Evolutionary conservation across 169 alveolate species (phyloP).

Genomic region (Perkinsus marinus): DNA sequence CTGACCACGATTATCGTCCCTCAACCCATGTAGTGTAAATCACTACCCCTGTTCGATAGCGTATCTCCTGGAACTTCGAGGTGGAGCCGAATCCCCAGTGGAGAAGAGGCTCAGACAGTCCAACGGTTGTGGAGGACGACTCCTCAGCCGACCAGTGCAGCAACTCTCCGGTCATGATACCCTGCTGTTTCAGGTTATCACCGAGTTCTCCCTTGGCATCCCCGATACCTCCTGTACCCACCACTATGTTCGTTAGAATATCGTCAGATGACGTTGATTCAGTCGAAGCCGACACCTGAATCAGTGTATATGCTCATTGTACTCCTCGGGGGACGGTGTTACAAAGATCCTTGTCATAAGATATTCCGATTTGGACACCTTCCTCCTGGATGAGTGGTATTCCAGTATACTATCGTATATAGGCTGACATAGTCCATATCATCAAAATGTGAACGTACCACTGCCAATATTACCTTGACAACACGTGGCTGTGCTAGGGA

Average conservation of each 20-base stretch:
- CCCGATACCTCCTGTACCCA: not conserved
- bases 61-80: not conserved
- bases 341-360: not conserved
- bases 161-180: not conserved
- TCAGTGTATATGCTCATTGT: not conserved
- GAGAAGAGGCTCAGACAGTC: not conserved
- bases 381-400: not conserved
- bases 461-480: not conserved
- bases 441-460: not conserved
- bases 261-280: not conserved
- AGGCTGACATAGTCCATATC: not conserved
- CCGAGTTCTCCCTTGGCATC: not conserved
- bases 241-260: not conserved
- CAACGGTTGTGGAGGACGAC: not conserved
- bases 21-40: not conserved
- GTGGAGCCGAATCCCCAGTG: not conserved
- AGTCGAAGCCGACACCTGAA: not conserved
- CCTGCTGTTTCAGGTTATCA: not conserved
- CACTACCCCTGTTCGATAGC: not conserved
- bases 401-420: not conserved
- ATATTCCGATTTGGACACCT: not conserved
- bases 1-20: not conserved
- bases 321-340: not conserved
- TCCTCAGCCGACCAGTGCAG: not conserved
- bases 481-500: not conserved